Evolutionary conservation across 345 rosid species (phyloP).

Genomic region (Populus tremula): DNA sequence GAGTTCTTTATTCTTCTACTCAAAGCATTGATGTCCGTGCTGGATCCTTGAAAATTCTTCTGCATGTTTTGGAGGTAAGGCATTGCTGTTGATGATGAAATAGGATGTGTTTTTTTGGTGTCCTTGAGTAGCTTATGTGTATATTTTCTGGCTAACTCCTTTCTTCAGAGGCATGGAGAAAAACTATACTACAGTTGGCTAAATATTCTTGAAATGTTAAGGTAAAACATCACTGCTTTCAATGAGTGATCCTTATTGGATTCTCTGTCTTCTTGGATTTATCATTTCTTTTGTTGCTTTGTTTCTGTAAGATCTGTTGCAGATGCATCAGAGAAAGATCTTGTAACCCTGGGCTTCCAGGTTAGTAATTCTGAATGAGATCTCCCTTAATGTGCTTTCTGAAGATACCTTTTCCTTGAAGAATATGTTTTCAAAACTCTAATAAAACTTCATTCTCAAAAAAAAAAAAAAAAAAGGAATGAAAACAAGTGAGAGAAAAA

Average conservation of each 20-base stretch:
- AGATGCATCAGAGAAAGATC: slow-evolving; percentile 89
- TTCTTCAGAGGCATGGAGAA: slow-evolving; percentile 84
- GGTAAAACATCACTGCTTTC: slow-evolving; percentile 44
- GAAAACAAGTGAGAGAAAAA: too few species aligned
- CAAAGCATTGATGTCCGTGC: slow-evolving; percentile 76
- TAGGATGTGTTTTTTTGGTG: slow-evolving; percentile 10
- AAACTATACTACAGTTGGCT: slow-evolving; percentile 83
- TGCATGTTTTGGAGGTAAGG: slow-evolving; percentile 88
- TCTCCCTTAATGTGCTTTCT: slow-evolving; percentile 1
- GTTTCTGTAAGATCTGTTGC: slow-evolving; percentile 74
- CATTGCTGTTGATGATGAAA: not conserved
- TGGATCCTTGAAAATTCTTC: slow-evolving; percentile 91
- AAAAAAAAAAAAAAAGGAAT: too few species aligned
- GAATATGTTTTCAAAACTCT: too few species aligned
- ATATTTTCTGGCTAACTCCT: slow-evolving; percentile 10
- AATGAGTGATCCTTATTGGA: slow-evolving; percentile 3
- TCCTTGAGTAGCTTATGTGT: slow-evolving; percentile 9
- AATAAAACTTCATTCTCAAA: too few species aligned
- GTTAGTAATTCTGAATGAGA: slow-evolving; percentile 36
- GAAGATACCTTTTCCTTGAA: not conserved
- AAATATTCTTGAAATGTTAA: slow-evolving; percentile 80
- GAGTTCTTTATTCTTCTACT: slow-evolving; percentile 76
- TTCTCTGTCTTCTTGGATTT: slow-evolving; percentile 14
- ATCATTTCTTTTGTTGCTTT: slow-evolving; percentile 10
- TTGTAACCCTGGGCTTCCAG: slow-evolving; percentile 91